These are phyloP conservation scores for Marchantia paleacea DNA, from an alignment of 225 moss, liverwort and hornwort species.

Conservation along the genomic window DNA sequence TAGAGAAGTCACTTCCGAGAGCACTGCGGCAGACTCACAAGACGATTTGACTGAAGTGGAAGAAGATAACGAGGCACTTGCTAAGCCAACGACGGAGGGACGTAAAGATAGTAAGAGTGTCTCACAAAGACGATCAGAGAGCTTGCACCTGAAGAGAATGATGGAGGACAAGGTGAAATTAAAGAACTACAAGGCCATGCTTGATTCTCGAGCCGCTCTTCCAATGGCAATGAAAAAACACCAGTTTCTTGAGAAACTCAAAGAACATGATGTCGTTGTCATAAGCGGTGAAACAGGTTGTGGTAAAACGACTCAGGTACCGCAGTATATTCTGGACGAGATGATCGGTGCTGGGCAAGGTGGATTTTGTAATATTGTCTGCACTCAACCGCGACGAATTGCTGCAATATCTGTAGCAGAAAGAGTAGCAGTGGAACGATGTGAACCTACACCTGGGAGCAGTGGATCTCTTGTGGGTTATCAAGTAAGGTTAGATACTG, in stretches of 20 bases:
- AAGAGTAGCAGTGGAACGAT: slow-evolving; percentile 94
- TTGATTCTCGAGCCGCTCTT: slow-evolving; percentile 59
- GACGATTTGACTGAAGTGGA: slow-evolving; percentile 25
- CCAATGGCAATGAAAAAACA: slow-evolving; percentile 79
- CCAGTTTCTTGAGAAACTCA: slow-evolving; percentile 64
- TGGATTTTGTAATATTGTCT: slow-evolving; percentile 94
- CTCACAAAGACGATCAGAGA: slow-evolving; percentile 59
- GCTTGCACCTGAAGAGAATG: slow-evolving; percentile 56
- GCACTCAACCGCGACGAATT: slow-evolving; percentile 98
- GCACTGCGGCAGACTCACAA: slow-evolving; percentile 35
- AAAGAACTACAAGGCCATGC: slow-evolving; percentile 67
- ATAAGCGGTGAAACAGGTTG: slow-evolving; percentile 98
- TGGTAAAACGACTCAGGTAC: slow-evolving; percentile 99
- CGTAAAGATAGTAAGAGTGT: slow-evolving; percentile 45
- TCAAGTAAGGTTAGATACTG: slow-evolving; percentile 97
- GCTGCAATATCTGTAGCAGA: slow-evolving; percentile 99
- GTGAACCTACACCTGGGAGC: slow-evolving; percentile 84
- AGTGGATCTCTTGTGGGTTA: slow-evolving; percentile 92
- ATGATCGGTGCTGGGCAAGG: slow-evolving; percentile 79
- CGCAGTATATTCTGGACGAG: slow-evolving; percentile 92
- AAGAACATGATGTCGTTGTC: slow-evolving; percentile 80
- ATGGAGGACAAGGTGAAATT: slow-evolving; percentile 51
- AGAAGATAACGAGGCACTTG: slow-evolving; percentile 27
- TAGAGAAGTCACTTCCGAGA: slow-evolving; percentile 37
- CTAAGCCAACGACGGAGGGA: slow-evolving; percentile 32